These are phyloP conservation scores for Trichosanthes truncata DNA, from an alignment of 306 rosid genomes.

Conservation along the genomic window DNA sequence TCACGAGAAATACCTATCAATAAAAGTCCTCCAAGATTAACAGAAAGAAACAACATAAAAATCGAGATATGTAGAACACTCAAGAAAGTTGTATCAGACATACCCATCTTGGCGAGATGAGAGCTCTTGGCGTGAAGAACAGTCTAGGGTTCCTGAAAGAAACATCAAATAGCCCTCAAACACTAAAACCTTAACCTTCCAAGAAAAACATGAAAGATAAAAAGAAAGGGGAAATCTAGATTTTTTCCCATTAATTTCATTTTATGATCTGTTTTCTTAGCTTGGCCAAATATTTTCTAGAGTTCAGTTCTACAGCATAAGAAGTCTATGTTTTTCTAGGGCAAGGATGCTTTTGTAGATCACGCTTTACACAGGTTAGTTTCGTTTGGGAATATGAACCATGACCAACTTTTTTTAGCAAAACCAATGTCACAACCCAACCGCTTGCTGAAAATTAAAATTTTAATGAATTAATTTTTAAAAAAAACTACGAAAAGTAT, in stretches of 20 bases:
- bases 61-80: not conserved
- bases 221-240: not conserved
- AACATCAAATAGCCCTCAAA: not conserved
- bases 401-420: not conserved
- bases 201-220: not conserved
- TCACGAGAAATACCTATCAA: conserved; percentile 3
- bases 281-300: not conserved
- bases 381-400: not conserved
- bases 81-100: not conserved
- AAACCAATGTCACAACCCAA: not conserved
- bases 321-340: not conserved
- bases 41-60: not conserved
- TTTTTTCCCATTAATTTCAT: not conserved
- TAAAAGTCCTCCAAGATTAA: not conserved
- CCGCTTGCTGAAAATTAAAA: not conserved
- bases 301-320: not conserved
- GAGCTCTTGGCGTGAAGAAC: not conserved
- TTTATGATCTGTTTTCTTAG: not conserved
- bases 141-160: conserved; percentile 3
- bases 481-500: not conserved
- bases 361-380: not conserved
- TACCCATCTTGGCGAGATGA: not conserved
- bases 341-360: not conserved
- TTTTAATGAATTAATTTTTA: not conserved
- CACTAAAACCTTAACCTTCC: not conserved